Evolutionary conservation across 2,329 filamentous ascomycete species (phyloP).

Genomic region (Dryadomyces sulphureus): DNA sequence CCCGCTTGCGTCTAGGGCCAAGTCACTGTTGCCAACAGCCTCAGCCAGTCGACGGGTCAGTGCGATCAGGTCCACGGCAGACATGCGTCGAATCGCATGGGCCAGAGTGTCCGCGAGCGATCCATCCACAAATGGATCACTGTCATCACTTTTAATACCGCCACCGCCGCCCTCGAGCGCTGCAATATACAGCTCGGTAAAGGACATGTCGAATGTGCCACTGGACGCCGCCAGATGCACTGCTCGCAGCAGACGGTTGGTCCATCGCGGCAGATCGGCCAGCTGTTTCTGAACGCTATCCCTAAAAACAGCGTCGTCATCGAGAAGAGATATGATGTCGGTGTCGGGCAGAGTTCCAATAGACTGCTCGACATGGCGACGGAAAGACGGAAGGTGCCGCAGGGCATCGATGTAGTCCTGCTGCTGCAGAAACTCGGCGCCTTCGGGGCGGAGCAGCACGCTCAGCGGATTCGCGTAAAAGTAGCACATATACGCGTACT

Average conservation of each 20-base stretch:
- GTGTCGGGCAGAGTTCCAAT: conserved; percentile 25
- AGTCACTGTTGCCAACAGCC: conserved; percentile 21
- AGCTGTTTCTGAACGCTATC: conserved; percentile 28
- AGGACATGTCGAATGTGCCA: conserved; percentile 19
- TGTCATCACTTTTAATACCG: conserved; percentile 16
- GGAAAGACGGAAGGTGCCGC: conserved; percentile 56
- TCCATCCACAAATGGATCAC: not conserved
- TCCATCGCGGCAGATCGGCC: conserved; percentile 15
- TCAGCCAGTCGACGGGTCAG: conserved; percentile 28
- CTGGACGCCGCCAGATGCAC: conserved; percentile 29
- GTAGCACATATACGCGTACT: conserved; percentile 78
- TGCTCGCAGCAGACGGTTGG: conserved; percentile 29
- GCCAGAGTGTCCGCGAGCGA: conserved; percentile 29
- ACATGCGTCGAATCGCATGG: conserved; percentile 44
- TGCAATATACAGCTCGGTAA: conserved; percentile 44
- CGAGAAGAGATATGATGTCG: conserved; percentile 24
- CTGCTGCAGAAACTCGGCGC: conserved; percentile 19
- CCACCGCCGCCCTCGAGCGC: conserved; percentile 23
- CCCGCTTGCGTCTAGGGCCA: no score
- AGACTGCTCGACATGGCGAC: conserved; percentile 31
- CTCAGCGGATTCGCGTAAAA: conserved; percentile 69
- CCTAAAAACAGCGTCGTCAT: not conserved
- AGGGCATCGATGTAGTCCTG: conserved; percentile 51
- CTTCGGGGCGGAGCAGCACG: conserved; percentile 35
- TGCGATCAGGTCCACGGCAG: conserved; percentile 30